These are phyloP conservation scores for Fulvia fulva DNA, from an alignment of 2,329 filamentous ascomycete species.

Conservation along the genomic window DNA sequence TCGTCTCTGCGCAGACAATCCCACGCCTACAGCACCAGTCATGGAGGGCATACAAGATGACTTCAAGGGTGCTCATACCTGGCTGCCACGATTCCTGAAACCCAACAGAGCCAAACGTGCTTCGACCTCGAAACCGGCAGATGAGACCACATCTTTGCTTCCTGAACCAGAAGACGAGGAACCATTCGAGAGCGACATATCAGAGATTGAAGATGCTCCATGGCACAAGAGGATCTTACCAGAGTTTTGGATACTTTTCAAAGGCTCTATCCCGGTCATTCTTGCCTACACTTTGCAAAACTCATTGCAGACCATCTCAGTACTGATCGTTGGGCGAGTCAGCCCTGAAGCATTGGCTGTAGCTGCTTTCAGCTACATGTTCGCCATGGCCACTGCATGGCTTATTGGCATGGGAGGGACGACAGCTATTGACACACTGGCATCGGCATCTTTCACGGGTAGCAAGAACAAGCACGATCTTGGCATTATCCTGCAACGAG, in stretches of 20 bases:
- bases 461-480: conserved; percentile 74
- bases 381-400: conserved; percentile 85
- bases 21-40: not conserved
- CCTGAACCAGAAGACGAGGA: conserved; percentile 38
- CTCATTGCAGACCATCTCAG: conserved; percentile 75
- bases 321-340: conserved; percentile 74
- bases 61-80: conserved; percentile 21
- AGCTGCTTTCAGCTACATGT: conserved; percentile 88
- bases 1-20: no score
- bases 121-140: conserved; percentile 16
- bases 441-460: conserved; percentile 76
- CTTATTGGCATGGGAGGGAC: conserved; percentile 80
- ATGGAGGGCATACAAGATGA: conserved; percentile 29
- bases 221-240: conserved; percentile 40
- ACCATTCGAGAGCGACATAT: conserved; percentile 32
- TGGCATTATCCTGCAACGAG: conserved; percentile 72
- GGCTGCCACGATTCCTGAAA: conserved; percentile 25
- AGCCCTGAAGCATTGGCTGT: conserved; percentile 77
- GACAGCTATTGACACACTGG: conserved; percentile 80
- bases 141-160: conserved; percentile 44
- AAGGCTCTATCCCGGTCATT: conserved; percentile 71
- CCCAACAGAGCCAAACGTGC: conserved; percentile 5
- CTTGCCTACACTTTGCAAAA: conserved; percentile 83
- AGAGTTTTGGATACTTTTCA: conserved; percentile 66
- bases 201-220: conserved; percentile 35